Evolutionary conservation across 2,329 filamentous ascomycete species (phyloP).

Genomic region (Myriangium duriaei): DNA sequence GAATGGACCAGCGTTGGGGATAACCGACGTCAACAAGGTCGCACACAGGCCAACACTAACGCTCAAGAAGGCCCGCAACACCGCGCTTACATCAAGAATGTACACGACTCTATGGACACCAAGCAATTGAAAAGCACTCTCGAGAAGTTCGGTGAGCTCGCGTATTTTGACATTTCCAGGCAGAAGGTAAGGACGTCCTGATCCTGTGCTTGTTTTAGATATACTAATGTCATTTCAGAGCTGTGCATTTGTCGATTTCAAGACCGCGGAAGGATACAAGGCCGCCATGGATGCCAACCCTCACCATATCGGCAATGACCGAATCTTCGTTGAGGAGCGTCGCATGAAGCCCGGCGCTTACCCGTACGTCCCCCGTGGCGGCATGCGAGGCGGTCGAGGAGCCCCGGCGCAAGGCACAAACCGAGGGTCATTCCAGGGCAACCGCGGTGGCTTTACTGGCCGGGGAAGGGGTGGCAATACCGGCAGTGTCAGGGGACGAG

Average conservation of each 20-base stretch:
- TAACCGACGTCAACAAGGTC: slow-evolving; percentile 73
- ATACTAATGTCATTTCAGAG: slow-evolving; percentile 45
- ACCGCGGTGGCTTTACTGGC: slow-evolving; percentile 44
- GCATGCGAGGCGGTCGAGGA: slow-evolving; percentile 31
- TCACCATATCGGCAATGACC: slow-evolving; percentile 69
- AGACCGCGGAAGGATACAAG: slow-evolving; percentile 65
- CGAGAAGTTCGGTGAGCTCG: slow-evolving; percentile 53
- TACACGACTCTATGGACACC: slow-evolving; percentile 74
- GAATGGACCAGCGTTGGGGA: slow-evolving; percentile 82
- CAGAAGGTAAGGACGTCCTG: slow-evolving; percentile 53
- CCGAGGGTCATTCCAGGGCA: slow-evolving; percentile 56
- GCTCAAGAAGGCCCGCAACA: slow-evolving; percentile 67
- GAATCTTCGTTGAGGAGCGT: slow-evolving; percentile 78
- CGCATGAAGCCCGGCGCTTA: slow-evolving; percentile 42
- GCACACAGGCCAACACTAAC: slow-evolving; percentile 48
- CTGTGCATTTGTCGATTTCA: slow-evolving; percentile 94
- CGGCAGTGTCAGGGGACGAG: slow-evolving; percentile 17
- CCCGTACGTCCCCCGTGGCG: slow-evolving; percentile 26
- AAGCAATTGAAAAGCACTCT: slow-evolving; percentile 60
- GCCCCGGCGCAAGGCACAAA: slow-evolving; percentile 41
- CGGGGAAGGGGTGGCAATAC: slow-evolving; percentile 33
- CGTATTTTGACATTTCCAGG: slow-evolving; percentile 52
- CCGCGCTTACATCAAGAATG: slow-evolving; percentile 89
- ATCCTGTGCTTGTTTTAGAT: background rate
- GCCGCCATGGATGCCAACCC: slow-evolving; percentile 76